Evolutionary conservation across 768 basidiomycete species (phyloP).

Genomic region (Tricholoma saponaceum): DNA sequence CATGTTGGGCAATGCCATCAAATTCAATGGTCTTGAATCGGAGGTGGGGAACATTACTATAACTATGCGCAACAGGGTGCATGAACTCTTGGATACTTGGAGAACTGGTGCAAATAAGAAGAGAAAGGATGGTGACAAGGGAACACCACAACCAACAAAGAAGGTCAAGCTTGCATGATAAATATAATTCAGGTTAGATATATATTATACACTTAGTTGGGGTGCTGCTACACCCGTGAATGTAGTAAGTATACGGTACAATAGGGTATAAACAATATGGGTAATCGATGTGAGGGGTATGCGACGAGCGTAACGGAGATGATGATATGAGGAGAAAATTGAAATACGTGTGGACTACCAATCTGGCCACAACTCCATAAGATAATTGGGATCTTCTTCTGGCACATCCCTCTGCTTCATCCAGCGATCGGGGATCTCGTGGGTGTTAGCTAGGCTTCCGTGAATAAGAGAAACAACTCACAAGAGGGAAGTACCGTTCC

Average conservation of each 20-base stretch:
- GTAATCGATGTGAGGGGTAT: constrained; percentile 11
- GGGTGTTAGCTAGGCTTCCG: background rate
- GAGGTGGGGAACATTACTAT: constrained; percentile 68
- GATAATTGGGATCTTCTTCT: constrained; percentile 63
- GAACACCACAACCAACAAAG: constrained; percentile 61
- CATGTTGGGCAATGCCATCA: constrained; percentile 85
- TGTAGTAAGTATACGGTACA: constrained; percentile 22
- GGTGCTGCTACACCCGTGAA: constrained; percentile 14
- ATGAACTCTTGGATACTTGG: constrained; percentile 46
- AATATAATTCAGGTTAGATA: constrained; percentile 13
- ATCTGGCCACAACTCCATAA: constrained; percentile 61
- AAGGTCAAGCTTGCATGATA: constrained; percentile 55
- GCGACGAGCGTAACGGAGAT: background rate
- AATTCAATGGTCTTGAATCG: constrained; percentile 81
- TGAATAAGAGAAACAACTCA: constrained; percentile 29
- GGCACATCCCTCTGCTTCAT: constrained; percentile 81
- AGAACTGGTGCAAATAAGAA: constrained; percentile 57
- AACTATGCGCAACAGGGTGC: constrained; percentile 46
- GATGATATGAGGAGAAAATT: background rate
- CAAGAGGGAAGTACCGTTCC: constrained; percentile 87
- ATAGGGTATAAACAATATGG: constrained; percentile 22
- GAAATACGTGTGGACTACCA: constrained; percentile 33
- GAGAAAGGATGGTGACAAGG: constrained; percentile 70
- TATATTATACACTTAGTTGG: constrained; percentile 9
- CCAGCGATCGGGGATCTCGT: constrained; percentile 84